Base-by-base conservation (phyloP, 75 land plant species). In the Pseudotsuga menziesii region DNA sequence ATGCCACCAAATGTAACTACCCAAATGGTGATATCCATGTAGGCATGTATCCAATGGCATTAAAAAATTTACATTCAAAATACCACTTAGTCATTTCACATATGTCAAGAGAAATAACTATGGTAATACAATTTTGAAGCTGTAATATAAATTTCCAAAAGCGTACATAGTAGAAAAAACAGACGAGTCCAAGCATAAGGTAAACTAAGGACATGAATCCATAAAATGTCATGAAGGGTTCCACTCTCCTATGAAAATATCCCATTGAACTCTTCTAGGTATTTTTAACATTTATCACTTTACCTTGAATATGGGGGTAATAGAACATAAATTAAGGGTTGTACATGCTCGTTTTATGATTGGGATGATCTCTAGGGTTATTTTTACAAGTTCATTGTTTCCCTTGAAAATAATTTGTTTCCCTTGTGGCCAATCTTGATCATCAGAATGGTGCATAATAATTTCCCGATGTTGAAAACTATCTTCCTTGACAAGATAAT, bases 391-490 rank as follows among this genome's bases (percentile, higher is more conserved):
- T 48, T 48, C 44, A 58, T 89, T 80, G 69, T 80, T 83, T 25
- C 78, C 84, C 55, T 71, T 54, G 62, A 93, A 89, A 0, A 77
- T 72, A 20, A 79, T 77, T 19, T 70, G 41, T 63, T 84, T 78
- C 0, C 80, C 76, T 60, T 76, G 71, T 32, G 97, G 97, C 91
- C 91, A 90, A 61, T 77, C 80, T 16, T 84, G 82, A 69, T 82
- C 80, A 12, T 74, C 58, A n/a, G 76, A 41, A 44, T 77, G 82
- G 35, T 87, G 85, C 58, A 83, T 70, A 63, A 93, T 92, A 44
- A 94, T 77, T 19, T 86, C 77, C 14, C 93, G 93, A 82, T 77
- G 63, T 29, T 64, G 72, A 74, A 95, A 94, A 12, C 85, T 87
- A 48, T 83, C 91, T 17, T 76, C 32, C 81, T 85, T 83, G 4